Conservation (phyloP, 2,329 filamentous ascomycete species). For the Aspergillus tubingensis region DNA sequence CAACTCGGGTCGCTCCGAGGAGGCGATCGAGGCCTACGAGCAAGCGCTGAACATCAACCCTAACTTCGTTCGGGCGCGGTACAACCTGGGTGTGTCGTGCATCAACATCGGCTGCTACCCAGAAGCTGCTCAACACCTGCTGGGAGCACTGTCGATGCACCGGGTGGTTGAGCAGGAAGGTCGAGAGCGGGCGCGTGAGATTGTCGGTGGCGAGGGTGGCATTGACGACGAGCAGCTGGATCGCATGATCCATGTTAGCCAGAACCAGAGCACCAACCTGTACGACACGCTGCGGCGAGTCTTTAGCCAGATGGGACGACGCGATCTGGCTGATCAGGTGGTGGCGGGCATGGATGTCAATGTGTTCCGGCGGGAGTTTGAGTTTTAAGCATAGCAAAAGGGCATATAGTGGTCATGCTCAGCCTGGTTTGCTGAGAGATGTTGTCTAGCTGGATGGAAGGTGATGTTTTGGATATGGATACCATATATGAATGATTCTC, state of each 20-base stretch:
- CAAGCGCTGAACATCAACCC: constrained; percentile 85
- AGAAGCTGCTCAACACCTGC: constrained; percentile 87
- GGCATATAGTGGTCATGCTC: neutral
- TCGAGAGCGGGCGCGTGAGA: constrained; percentile 77
- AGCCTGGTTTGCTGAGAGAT: neutral
- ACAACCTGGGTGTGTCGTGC: constrained; percentile 94
- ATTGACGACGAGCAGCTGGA: constrained; percentile 74
- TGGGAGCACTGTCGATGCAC: constrained; percentile 93
- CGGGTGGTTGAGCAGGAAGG: constrained; percentile 86
- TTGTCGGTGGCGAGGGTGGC: constrained; percentile 61
- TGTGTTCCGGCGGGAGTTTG: constrained; percentile 84
- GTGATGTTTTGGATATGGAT: neutral
- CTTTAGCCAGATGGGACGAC: constrained; percentile 92
- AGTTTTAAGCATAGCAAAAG: constrained; percentile 62
- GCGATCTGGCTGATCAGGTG: constrained; percentile 85
- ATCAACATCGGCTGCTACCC: constrained; percentile 97
- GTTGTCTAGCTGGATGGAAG: neutral
- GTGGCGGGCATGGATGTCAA: constrained; percentile 89
- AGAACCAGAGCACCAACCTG: constrained; percentile 95
- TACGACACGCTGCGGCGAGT: constrained; percentile 92
- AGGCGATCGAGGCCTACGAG: constrained; percentile 95
- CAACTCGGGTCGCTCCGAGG: constrained; percentile 89
- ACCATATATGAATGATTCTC: neutral
- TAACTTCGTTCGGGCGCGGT: constrained; percentile 95
- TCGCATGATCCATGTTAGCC: constrained; percentile 72